Evolutionary conservation across 2,329 filamentous ascomycete genomes (phyloP).

Genomic region (Gnomoniopsis smithogilvyi): DNA sequence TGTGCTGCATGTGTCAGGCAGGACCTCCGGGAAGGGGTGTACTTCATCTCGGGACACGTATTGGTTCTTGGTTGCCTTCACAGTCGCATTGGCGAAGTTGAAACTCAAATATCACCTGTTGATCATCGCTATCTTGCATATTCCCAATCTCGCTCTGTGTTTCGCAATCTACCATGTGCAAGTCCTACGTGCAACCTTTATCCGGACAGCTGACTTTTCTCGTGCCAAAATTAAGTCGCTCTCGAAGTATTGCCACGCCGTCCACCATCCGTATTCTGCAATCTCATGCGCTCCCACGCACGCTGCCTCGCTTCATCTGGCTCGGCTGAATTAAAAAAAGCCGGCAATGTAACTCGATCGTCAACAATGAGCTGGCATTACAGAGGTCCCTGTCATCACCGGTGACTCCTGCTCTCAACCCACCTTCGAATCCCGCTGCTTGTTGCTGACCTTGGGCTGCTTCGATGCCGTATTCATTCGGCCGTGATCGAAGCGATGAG

Average conservation of each 20-base stretch:
- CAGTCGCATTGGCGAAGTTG: not conserved
- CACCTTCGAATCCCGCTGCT: constrained; percentile 1
- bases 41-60: not conserved
- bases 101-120: constrained; percentile 1
- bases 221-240: not conserved
- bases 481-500: not conserved
- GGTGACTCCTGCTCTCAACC: constrained; percentile 2
- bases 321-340: not conserved
- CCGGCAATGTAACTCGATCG: not conserved
- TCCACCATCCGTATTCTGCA: not conserved
- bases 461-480: not conserved
- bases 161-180: constrained; percentile 3
- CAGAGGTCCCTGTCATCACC: constrained; percentile 1
- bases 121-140: not conserved
- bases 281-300: not conserved
- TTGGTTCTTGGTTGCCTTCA: not conserved
- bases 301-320: constrained; percentile 1
- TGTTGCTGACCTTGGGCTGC: not conserved
- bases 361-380: constrained; percentile 2
- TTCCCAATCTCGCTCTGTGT: not conserved
- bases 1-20: constrained; percentile 7
- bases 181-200: not conserved
- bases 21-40: not conserved
- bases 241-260: not conserved
- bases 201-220: not conserved